phyloP scores from a whole-genome alignment of 2,329 filamentous ascomycete genomes.

The Colletotrichum tanaceti region DNA sequence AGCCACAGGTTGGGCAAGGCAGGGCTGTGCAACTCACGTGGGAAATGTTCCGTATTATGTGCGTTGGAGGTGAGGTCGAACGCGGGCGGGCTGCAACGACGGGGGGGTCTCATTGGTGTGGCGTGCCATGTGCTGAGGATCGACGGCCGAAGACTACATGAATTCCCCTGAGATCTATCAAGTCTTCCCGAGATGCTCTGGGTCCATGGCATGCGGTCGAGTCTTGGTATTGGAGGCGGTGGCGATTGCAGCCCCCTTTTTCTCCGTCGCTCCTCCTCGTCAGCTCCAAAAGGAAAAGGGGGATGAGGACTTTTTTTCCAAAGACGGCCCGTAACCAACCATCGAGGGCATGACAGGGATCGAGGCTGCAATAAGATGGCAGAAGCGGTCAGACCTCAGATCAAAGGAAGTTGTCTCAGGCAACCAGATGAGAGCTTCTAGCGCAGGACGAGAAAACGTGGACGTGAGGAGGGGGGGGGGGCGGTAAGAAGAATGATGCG shows the following conservation, averaged over 20 bases:
- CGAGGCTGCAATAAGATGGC: not conserved
- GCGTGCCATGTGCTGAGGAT: slow-evolving; percentile 14
- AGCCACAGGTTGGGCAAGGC: not conserved
- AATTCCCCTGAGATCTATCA: not conserved
- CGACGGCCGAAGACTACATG: slow-evolving; percentile 14
- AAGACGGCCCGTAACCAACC: not conserved
- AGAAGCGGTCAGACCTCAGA: not conserved
- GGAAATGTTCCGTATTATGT: slow-evolving; percentile 2
- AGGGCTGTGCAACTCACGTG: slow-evolving; percentile 20
- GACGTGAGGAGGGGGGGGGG: not conserved
- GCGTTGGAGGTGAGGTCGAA: not conserved
- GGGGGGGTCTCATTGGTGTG: slow-evolving; percentile 4
- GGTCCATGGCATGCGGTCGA: not conserved
- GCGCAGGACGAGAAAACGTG: not conserved
- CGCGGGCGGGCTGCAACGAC: not conserved
- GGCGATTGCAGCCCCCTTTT: not conserved
- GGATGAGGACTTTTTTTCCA: not conserved
- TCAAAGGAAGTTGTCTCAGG: not conserved
- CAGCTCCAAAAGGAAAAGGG: not conserved
- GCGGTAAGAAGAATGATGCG: not conserved
- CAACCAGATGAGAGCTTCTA: not conserved
- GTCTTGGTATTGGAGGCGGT: not conserved
- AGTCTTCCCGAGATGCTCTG: not conserved
- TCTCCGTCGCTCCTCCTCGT: no score
- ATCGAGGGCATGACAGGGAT: not conserved